Evolutionary conservation across 108 stramenopile genomes (phyloP).

Genomic region (Discostella pseudostelligera): DNA sequence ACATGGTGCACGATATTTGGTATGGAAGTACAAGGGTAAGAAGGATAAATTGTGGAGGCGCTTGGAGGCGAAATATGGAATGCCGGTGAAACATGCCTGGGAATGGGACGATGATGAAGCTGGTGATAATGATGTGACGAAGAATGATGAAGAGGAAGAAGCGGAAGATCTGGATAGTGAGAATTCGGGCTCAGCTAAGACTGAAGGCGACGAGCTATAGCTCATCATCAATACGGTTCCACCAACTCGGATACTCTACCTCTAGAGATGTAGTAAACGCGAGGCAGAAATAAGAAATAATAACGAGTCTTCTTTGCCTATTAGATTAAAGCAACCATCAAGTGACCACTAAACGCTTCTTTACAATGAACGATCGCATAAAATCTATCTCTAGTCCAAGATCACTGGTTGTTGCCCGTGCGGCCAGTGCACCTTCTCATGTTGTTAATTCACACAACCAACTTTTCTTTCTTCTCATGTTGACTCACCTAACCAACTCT

Average conservation of each 20-base stretch:
- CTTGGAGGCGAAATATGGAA: slow-evolving; percentile 80
- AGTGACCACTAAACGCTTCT: background rate
- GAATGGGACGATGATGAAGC: slow-evolving; percentile 64
- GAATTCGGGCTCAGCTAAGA: slow-evolving; percentile 12
- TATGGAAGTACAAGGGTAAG: slow-evolving; percentile 81
- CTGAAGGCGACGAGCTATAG: slow-evolving; percentile 26
- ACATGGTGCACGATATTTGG: slow-evolving; percentile 74
- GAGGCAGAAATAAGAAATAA: too few relatives aligned
- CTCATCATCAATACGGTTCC: background rate
- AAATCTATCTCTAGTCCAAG: too few relatives aligned
- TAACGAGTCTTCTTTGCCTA: too few relatives aligned
- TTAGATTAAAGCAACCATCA: background rate
- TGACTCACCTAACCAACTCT: slow-evolving; percentile 8
- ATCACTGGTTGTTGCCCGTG: too few relatives aligned
- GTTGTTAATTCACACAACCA: too few relatives aligned
- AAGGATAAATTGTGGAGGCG: slow-evolving; percentile 75
- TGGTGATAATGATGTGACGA: slow-evolving; percentile 23
- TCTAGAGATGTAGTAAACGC: too few relatives aligned
- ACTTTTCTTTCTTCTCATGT: too few relatives aligned
- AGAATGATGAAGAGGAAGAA: slow-evolving; percentile 46
- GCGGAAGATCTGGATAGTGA: slow-evolving; percentile 57
- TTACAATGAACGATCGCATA: too few relatives aligned
- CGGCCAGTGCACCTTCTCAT: too few relatives aligned
- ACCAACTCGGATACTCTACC: too few relatives aligned
- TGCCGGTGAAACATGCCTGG: slow-evolving; percentile 56